Evolutionary conservation across 495 filamentous ascomycete species (phyloP).

Genomic region (Penicillium ucsense): DNA sequence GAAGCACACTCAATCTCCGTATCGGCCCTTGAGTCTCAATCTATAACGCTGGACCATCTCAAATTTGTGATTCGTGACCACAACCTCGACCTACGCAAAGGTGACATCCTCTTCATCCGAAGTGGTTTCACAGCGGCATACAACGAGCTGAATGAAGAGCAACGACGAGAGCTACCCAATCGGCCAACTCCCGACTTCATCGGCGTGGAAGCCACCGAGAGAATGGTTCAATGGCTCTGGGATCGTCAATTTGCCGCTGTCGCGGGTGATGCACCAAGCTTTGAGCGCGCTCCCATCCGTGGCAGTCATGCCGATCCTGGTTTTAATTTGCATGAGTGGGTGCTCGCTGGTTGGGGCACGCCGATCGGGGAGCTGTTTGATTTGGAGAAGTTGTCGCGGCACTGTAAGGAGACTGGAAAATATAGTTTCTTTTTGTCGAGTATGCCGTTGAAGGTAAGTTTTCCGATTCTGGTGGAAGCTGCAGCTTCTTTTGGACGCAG

Average conservation of each 20-base stretch:
- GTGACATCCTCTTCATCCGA: conserved; percentile 42
- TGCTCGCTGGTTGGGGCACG: conserved; percentile 43
- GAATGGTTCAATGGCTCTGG: conserved; percentile 34
- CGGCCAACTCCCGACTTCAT: conserved; percentile 16
- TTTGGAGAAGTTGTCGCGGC: conserved; percentile 35
- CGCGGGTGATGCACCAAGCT: conserved; percentile 31
- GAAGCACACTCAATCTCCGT: conserved; percentile 15
- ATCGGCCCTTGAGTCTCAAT: conserved; percentile 19
- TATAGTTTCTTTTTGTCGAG: conserved; percentile 46
- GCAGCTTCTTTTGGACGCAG: neutral
- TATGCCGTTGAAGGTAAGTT: conserved; percentile 40
- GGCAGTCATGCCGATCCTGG: conserved; percentile 12
- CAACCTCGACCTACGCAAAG: conserved; percentile 26
- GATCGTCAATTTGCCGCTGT: conserved; percentile 39
- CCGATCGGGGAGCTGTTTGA: conserved; percentile 51
- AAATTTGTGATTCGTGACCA: conserved; percentile 20
- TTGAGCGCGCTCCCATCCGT: conserved; percentile 19
- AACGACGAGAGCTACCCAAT: conserved; percentile 15
- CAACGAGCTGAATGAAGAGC: conserved; percentile 12
- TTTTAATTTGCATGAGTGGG: conserved; percentile 38
- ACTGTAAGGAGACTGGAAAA: conserved; percentile 31
- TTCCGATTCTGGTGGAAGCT: neutral
- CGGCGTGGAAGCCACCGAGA: conserved; percentile 30
- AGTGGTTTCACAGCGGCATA: conserved; percentile 33
- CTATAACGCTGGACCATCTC: conserved; percentile 27